phyloP scores from a whole-genome alignment of 2,329 filamentous ascomycete genomes.

The Corniculantispora saksenae region DNA sequence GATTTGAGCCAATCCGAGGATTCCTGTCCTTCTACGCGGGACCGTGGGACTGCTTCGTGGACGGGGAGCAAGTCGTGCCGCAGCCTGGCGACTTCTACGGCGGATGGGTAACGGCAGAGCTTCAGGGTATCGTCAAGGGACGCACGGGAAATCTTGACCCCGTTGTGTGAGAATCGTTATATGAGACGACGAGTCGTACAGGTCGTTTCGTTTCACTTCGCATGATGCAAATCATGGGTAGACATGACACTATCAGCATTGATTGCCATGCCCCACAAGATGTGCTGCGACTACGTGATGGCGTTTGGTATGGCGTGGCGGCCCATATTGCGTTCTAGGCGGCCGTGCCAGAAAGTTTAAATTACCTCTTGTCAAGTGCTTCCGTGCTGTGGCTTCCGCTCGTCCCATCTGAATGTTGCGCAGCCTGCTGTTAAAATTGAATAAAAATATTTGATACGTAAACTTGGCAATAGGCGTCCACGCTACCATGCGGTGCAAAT shows the following conservation, averaged over 20 bases:
- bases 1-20: constrained; percentile 54
- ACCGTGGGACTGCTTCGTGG: constrained; percentile 63
- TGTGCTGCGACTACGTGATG: no score
- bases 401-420: background rate
- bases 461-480: background rate
- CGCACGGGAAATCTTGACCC: constrained; percentile 42
- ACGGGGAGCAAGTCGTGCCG: constrained; percentile 59
- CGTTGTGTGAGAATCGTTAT: constrained; percentile 27
- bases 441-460: background rate
- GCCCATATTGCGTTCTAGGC: background rate
- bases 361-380: background rate
- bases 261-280: background rate
- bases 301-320: background rate
- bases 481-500: background rate
- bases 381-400: background rate
- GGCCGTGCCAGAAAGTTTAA: background rate
- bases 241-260: background rate
- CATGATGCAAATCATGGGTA: background rate
- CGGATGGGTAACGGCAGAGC: constrained; percentile 63
- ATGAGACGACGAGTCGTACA: background rate
- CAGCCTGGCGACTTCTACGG: constrained; percentile 66
- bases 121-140: constrained; percentile 53
- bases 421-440: no score
- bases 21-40: constrained; percentile 62
- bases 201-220: background rate